Conservation (phyloP, 1,284 basidiomycete species). For the Moniliophthora roreri region DNA sequence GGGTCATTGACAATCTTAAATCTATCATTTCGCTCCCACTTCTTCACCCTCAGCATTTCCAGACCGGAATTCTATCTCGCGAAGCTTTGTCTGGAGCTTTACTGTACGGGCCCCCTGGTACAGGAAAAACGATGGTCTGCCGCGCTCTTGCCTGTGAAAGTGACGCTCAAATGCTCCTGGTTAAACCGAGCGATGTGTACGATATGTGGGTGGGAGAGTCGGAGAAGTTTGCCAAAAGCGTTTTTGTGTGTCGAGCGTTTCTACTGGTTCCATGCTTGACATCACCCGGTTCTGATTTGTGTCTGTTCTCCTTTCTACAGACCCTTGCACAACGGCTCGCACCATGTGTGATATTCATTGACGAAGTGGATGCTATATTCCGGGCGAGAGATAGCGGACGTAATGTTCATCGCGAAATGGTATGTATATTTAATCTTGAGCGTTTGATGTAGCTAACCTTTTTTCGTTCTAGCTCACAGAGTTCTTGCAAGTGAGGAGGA, state of each 20-base stretch:
- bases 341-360: constrained; percentile 8
- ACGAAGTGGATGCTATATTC: constrained; percentile 9
- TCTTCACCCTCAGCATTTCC: neutral
- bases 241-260: constrained; percentile 5
- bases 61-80: constrained; percentile 3
- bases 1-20: neutral
- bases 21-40: neutral
- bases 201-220: constrained; percentile 3
- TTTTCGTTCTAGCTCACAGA: constrained; percentile 6
- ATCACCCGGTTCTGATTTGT: neutral
- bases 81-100: neutral
- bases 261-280: no score
- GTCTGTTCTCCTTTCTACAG: neutral
- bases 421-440: neutral
- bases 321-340: constrained; percentile 1
- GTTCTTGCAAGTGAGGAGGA: neutral
- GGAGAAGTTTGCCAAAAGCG: neutral
- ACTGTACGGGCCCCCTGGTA: constrained; percentile 3
- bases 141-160: constrained; percentile 8
- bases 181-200: neutral
- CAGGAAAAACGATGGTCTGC: constrained; percentile 9
- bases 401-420: neutral
- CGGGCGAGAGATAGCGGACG: neutral
- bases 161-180: constrained; percentile 1
- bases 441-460: neutral